Base-by-base conservation (phyloP, 2,329 filamentous ascomycete species). In the Sarocladiaceae sp. region DNA sequence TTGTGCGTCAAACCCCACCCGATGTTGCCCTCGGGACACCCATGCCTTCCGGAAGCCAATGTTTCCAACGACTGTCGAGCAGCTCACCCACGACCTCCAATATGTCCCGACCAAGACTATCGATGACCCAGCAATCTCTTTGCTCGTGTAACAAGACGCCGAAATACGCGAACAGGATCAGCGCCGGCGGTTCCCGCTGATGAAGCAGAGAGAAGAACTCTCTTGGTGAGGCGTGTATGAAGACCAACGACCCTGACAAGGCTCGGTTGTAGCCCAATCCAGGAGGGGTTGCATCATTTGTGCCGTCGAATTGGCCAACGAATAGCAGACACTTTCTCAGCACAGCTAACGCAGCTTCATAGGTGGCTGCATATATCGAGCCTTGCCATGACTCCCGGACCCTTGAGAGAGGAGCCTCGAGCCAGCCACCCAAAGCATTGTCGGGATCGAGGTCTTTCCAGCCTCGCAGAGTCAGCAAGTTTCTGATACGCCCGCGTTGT, bases 51-150 rank as follows among this genome's bases (percentile, higher is more conserved):
- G n/a, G n/a, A n/a, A n/a, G n/a, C n/a, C n/a, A n/a, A n/a, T n/a
- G n/a, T n/a, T n/a, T n/a, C 57, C 58, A 60, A 22, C 56, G 59
- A 3, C 33, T 31, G 11, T 57, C 59, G 2, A 59, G 39, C 8
- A 59, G 18, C 6, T 60, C 55, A 18, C 53, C 52, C 2, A 57
- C 52, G 0, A 56, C 55, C 4, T 56, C 47, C 11, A 59, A 52
- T 11, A 59, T 58, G 11, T 56, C 56, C 13, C 40, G 52, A 3
- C 58, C 58, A 55, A 55, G 58, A 2, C 56, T 55, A 25, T 57
- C 50, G 2, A 60, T 26, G 12, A 57, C 57, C 54, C 58, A 60
- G 15, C 26, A 47, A 3, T 50, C 20, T n/a, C 54, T 36, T 1
- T 57, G n/a, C 2, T 20, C 26, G 13, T 57, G 55, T 22, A 60